Base-by-base conservation (phyloP, 2,329 filamentous ascomycete genomes). In the Trichoderma harzianum region DNA sequence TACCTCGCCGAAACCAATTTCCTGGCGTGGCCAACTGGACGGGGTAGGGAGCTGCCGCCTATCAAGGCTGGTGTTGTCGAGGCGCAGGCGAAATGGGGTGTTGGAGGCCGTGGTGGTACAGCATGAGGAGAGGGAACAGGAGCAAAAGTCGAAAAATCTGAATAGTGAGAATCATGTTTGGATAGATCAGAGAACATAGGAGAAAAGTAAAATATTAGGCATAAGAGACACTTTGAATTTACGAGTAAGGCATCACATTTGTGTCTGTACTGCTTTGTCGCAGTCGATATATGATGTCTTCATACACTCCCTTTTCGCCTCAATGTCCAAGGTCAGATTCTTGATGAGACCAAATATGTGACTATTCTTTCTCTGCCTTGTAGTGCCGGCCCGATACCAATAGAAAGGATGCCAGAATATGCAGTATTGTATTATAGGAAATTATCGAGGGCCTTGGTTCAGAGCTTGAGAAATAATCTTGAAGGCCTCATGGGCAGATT, bases 1-100 rank as follows among this genome's bases (percentile, higher is more conserved):
- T 78, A 75, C 72, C 72, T 82, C 51, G 78, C 74, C 14, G 77
- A 78, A 64, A 80, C 71, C 26, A 75, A 75, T 36, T 81, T 81
- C 58, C 26, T 82, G 51, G 72, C 73, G 6, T 77, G 73, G 76
- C 79, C 78, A 12, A 77, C 77, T 5, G 74, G 77, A 16, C 73
- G 76, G 24, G 76, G 78, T 1, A 73, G 77, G 7, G 72, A 77
- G 64, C 73, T 81, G 61, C 75, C 77, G 6, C 32, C 61, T 51
- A 66, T 60, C 14, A 21, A 36, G 32, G 51, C 62, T 6, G 53
- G 21, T 30, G 28, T 65, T 60, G 69, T 55, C 32, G 24, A 71
- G 36, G 32, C 62, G 26, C 51, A 66, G 36, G 47, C 60, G 24
- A 26, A 16, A 36, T 58, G 51, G 47, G 60, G 60, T 32, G 61